These are phyloP conservation scores for Pseudotulostoma volvatum DNA, from an alignment of 495 filamentous ascomycete species.

Conservation along the genomic window DNA sequence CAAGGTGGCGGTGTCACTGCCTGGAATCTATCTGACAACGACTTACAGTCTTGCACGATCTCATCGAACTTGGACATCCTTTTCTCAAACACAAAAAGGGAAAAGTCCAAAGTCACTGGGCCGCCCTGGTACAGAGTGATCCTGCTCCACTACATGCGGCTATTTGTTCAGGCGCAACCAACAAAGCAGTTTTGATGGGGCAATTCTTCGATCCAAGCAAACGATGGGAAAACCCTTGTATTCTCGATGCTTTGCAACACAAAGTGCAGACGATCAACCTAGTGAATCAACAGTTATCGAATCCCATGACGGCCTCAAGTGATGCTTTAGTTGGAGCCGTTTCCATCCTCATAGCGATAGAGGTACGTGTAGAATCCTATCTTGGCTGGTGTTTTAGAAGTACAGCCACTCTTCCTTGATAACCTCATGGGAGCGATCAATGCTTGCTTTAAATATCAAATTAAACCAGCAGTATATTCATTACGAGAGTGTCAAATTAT, in stretches of 20 bases:
- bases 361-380: constrained; percentile 24
- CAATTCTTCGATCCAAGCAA: constrained; percentile 24
- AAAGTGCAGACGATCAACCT: constrained; percentile 31
- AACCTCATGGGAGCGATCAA: too few relatives aligned
- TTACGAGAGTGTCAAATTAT: too few relatives aligned
- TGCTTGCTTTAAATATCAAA: too few relatives aligned
- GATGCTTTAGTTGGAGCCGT: constrained; percentile 31
- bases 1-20: background rate
- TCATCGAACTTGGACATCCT: constrained; percentile 26
- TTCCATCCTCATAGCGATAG: constrained; percentile 28
- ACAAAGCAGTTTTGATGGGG: constrained; percentile 22
- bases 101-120: constrained; percentile 27
- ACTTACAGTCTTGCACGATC: constrained; percentile 23
- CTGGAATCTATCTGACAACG: background rate
- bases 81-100: constrained; percentile 23
- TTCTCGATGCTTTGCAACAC: constrained; percentile 30
- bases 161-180: constrained; percentile 29
- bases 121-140: constrained; percentile 22
- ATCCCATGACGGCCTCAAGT: constrained; percentile 25
- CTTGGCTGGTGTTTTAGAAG: too few relatives aligned
- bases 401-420: too few relatives aligned
- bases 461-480: too few relatives aligned
- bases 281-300: constrained; percentile 29
- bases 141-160: constrained; percentile 27
- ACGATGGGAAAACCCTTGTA: constrained; percentile 16